A percentile compares a stretch with the other conserved stretches of the same genome.
Evolutionary conservation across 768 basidiomycete genomes (phyloP).

Genomic region (Trametes cinnabarina): DNA sequence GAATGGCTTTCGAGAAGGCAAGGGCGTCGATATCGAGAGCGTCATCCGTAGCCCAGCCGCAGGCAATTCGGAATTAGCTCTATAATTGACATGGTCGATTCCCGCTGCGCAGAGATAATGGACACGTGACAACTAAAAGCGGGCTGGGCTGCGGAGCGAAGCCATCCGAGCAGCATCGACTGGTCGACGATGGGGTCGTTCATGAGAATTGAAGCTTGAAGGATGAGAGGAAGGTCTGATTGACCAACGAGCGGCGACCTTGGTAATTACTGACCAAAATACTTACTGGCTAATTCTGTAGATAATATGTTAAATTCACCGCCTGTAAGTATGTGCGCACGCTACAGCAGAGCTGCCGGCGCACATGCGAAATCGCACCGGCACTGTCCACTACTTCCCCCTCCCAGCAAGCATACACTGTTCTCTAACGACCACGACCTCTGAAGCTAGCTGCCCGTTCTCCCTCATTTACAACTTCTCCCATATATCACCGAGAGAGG

Average conservation of each 20-base stretch:
- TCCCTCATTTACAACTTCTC: background rate
- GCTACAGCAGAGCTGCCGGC: constrained; percentile 5
- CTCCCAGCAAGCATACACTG: background rate
- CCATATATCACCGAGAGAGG: background rate
- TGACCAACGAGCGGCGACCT: no score
- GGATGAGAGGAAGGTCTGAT: no score
- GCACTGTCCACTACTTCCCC: background rate
- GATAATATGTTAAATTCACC: no score
- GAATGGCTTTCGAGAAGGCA: background rate
- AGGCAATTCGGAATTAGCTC: background rate
- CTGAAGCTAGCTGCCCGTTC: background rate
- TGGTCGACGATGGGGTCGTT: background rate
- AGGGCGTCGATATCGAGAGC: background rate
- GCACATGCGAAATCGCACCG: constrained; percentile 9
- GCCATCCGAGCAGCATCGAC: background rate
- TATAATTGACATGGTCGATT: background rate
- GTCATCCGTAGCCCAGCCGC: background rate
- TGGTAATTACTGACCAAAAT: no score
- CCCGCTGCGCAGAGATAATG: background rate
- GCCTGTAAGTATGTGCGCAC: no score
- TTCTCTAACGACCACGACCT: background rate
- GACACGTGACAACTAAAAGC: background rate
- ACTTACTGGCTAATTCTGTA: no score
- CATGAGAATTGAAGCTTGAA: no score
- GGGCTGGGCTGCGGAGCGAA: background rate